Conservation (phyloP, 352 stramenopile genomes). For the Blastocystis sp. region DNA sequence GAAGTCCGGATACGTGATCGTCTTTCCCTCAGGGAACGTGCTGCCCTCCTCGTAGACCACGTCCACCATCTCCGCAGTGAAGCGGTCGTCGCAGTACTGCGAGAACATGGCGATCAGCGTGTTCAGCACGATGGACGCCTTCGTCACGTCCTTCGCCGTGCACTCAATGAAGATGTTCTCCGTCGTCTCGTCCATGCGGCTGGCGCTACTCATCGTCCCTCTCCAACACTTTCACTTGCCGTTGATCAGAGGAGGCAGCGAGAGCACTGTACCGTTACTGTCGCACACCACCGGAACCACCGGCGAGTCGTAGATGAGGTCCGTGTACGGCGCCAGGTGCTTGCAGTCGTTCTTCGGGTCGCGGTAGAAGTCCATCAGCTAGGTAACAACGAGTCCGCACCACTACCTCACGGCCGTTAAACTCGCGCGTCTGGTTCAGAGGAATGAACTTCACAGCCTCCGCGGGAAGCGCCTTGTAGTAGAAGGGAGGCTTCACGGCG, state of each 20-base stretch:
- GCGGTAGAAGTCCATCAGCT: constrained; percentile 60
- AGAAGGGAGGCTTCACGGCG: constrained; percentile 66
- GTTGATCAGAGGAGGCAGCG: constrained; percentile 98
- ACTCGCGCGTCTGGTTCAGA: constrained; percentile 76
- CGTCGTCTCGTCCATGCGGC: constrained; percentile 81
- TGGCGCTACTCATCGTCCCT: neutral
- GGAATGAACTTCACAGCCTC: constrained; percentile 89
- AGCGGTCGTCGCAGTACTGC: constrained; percentile 87
- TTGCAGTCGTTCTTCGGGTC: constrained; percentile 66
- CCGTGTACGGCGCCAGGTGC: constrained; percentile 95
- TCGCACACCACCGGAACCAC: constrained; percentile 94
- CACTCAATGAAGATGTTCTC: constrained; percentile 99
- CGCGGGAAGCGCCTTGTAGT: constrained; percentile 75
- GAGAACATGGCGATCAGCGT: constrained; percentile 98
- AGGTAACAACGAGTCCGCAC: constrained; percentile 83
- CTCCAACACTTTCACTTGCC: constrained; percentile 72
- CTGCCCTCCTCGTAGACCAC: constrained; percentile 84
- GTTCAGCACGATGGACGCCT: constrained; percentile 97
- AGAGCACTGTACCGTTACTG: constrained; percentile 83
- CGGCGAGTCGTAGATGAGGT: constrained; percentile 96
- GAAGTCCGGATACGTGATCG: constrained; percentile 79
- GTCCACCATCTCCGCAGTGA: constrained; percentile 87
- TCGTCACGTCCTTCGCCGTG: constrained; percentile 96
- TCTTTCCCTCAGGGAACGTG: constrained; percentile 56
- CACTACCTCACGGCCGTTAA: constrained; percentile 83